A percentile compares a stretch with the other conserved stretches of the same genome.
Evolutionary conservation across 2,329 filamentous ascomycete genomes (phyloP).

Genomic region (Colletotrichum cordylinicola): DNA sequence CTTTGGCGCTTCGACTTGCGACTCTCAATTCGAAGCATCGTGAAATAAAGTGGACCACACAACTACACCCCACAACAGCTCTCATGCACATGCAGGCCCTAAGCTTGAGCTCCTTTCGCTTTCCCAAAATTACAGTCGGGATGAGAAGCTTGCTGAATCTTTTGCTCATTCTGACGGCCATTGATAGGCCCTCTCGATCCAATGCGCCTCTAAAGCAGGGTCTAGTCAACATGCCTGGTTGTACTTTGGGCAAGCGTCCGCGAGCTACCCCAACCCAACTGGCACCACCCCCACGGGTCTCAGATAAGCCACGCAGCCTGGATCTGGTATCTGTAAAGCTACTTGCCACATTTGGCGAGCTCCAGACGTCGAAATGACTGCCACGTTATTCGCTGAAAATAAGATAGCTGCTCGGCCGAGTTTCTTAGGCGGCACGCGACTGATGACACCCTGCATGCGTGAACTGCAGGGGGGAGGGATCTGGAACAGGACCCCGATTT

Average conservation of each 20-base stretch:
- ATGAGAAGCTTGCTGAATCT: not conserved
- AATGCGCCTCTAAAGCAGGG: not conserved
- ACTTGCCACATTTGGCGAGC: not conserved
- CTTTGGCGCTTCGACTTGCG: not conserved
- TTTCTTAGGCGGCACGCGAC: not conserved
- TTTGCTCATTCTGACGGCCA: not conserved
- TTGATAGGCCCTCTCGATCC: not conserved
- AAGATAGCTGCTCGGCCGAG: not conserved
- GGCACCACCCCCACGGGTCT: not conserved
- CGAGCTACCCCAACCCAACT: not conserved
- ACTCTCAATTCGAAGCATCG: not conserved
- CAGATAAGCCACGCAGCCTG: not conserved
- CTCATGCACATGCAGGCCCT: not conserved
- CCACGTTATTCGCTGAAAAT: not conserved
- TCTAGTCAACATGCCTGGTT: not conserved
- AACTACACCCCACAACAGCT: not conserved
- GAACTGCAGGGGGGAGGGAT: not conserved
- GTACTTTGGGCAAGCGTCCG: not conserved
- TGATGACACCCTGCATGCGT: not conserved
- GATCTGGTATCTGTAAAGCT: not conserved
- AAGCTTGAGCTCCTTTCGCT: not conserved
- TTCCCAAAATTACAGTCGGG: not conserved
- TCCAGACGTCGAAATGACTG: not conserved
- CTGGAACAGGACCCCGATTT: not conserved
- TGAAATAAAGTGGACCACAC: fast-evolving